phyloP scores from a whole-genome alignment of 192 early-diverging fungal species.

The Gonapodya sp. region DNA sequence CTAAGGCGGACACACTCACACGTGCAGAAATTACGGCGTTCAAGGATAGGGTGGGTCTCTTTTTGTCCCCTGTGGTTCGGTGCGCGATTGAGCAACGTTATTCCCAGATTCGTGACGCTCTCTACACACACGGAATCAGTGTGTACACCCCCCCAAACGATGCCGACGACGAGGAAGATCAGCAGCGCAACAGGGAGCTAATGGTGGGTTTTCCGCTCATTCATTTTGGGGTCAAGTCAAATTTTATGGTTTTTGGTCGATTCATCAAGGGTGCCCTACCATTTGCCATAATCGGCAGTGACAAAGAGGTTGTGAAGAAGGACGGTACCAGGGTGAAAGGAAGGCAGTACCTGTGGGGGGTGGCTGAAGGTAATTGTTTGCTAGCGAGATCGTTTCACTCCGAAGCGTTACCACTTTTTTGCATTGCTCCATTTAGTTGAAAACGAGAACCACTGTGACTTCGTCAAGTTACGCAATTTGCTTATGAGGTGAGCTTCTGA shows the following conservation, averaged over 20 bases:
- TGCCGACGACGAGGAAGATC: slow-evolving; percentile 72
- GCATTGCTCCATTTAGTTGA: slow-evolving; percentile 55
- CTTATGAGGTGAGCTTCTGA: slow-evolving; percentile 58
- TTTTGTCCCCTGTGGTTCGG: not conserved
- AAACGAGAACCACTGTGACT: slow-evolving; percentile 97
- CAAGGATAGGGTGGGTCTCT: slow-evolving; percentile 71
- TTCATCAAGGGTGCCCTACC: slow-evolving; percentile 79
- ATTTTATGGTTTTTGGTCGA: not conserved
- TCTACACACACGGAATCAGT: slow-evolving; percentile 83
- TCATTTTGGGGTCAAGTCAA: not conserved
- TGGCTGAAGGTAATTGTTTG: slow-evolving; percentile 60
- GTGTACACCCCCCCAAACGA: slow-evolving; percentile 83
- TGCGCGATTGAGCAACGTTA: not conserved
- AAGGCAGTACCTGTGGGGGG: slow-evolving; percentile 96
- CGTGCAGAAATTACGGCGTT: slow-evolving; percentile 81
- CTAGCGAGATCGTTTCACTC: not conserved
- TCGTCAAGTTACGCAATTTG: slow-evolving; percentile 91
- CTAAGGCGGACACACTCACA: slow-evolving; percentile 97
- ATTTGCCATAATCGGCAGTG: slow-evolving; percentile 89
- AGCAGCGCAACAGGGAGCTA: slow-evolving; percentile 44
- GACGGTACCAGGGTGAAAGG: slow-evolving; percentile 90
- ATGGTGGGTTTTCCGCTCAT: slow-evolving; percentile 68
- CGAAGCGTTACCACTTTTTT: not conserved
- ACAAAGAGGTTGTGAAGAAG: slow-evolving; percentile 66
- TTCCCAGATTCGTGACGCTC: slow-evolving; percentile 73